Evolutionary conservation across 768 basidiomycete genomes (phyloP), one percentile per base, ranked within the genome.

Genomic region (Termitomyces sp.): DNA sequence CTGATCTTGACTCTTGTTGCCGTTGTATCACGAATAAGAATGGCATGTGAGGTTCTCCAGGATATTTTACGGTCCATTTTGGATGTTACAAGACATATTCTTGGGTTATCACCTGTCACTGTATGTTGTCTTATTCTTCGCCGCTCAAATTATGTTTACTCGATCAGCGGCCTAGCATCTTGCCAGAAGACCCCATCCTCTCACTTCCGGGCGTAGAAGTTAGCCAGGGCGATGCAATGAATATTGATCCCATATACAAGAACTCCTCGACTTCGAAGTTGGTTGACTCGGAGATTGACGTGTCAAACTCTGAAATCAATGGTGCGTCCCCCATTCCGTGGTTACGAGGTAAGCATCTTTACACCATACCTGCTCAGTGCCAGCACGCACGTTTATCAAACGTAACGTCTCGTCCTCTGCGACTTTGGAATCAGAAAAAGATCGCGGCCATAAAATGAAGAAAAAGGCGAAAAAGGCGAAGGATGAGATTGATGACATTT

Each of bases 401-500:
- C 60, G 53, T 29, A 23, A 35, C 5, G 19, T 23, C 16, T 23
- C 14, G n/a, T 23, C 34, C 27, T 25, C 32, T 49, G 34, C 17
- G 43, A 37, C 19, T n/a, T 14, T 27, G 16, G n/a, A n/a, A 17
- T 14, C 17, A 14, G n/a, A n/a, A n/a, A 55, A 58, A 51, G 40
- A 38, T 19, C 23, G 34, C 42, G 64, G 60, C 11, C 16, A 11
- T 4, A 55, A 38, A 16, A 5, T 14, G 54, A 77, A 72, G 60
- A 74, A 69, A 57, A 75, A 73, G 61, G 75, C 70, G 59, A 80
- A 73, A 65, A 70, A 67, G 57, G 69, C 67, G 42, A 71, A 62
- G 53, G 79, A 89, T 61, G 87, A 87, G 63, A 89, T 89, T 37
- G 87, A 89, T 60, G 80, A 79, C n/a, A 87, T 89, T 21, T 88